phyloP scores from a whole-genome alignment of 2,329 filamentous ascomycete species.

The Exophiala sp. region DNA sequence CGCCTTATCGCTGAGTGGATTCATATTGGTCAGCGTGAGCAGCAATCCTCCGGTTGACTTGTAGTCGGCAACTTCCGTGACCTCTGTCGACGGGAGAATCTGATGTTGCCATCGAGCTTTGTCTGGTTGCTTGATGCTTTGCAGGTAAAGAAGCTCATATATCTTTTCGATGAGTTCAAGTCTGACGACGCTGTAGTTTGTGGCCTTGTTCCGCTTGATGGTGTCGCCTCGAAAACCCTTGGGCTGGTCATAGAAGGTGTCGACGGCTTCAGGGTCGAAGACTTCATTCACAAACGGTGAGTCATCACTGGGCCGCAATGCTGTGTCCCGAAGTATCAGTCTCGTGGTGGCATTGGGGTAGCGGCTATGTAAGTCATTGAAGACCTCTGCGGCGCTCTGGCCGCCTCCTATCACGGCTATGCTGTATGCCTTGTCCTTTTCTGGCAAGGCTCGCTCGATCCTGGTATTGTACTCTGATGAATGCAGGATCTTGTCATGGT shows the following conservation, averaged over 20 bases:
- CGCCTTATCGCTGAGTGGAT: conserved; percentile 32
- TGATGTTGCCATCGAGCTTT: conserved; percentile 76
- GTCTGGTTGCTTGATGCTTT: conserved; percentile 67
- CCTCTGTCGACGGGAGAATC: conserved; percentile 67
- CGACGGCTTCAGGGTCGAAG: conserved; percentile 84
- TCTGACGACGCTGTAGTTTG: conserved; percentile 92
- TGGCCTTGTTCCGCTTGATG: conserved; percentile 70
- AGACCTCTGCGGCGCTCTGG: conserved; percentile 93
- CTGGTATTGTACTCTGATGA: conserved; percentile 69
- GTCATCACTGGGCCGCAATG: conserved; percentile 86
- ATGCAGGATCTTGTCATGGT: conserved; percentile 74
- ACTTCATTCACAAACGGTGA: conserved; percentile 97
- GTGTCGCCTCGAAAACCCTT: conserved; percentile 58
- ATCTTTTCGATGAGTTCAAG: conserved; percentile 85
- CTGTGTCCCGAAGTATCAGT: conserved; percentile 77
- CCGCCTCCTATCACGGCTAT: conserved; percentile 85
- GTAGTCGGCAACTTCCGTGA: conserved; percentile 60
- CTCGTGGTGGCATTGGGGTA: conserved; percentile 78
- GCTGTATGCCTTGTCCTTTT: conserved; percentile 52
- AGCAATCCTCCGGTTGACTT: conserved; percentile 50
- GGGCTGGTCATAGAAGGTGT: conserved; percentile 68
- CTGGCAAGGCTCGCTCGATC: conserved; percentile 27
- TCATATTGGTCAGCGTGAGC: conserved; percentile 56
- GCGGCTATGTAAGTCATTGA: conserved; percentile 76
- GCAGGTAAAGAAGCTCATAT: conserved; percentile 83